phyloP scores from a whole-genome alignment of 2,329 filamentous ascomycete species.

The Colletotrichum nymphaeae region DNA sequence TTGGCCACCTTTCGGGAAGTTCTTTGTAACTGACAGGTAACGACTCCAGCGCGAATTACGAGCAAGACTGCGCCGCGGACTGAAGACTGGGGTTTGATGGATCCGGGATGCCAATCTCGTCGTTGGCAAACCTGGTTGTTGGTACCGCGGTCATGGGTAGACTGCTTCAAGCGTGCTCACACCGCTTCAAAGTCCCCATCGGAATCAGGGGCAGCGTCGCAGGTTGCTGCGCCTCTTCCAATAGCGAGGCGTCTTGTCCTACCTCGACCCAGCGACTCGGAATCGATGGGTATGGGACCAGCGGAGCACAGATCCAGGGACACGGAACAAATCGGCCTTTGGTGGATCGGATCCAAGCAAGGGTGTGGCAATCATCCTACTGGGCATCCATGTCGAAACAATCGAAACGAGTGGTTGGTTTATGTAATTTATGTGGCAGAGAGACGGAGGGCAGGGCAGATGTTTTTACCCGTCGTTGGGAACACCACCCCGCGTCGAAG shows the following conservation, averaged over 20 bases:
- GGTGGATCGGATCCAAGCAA: slow-evolving; percentile 1
- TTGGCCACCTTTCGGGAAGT: neutral
- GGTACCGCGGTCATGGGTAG: neutral
- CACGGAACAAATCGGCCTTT: neutral
- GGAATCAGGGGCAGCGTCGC: neutral
- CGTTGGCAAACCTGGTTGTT: neutral
- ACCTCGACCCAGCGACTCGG: neutral
- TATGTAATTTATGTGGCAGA: neutral
- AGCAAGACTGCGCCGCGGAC: neutral
- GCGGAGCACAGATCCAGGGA: neutral
- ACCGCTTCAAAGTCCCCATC: neutral
- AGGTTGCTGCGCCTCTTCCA: neutral
- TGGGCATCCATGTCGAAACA: neutral
- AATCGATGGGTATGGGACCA: neutral
- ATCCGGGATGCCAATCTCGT: neutral
- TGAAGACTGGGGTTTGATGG: neutral
- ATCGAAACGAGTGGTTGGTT: neutral
- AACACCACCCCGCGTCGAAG: neutral
- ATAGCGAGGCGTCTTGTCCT: neutral
- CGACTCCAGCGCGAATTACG: neutral
- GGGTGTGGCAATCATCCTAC: neutral
- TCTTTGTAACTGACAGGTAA: too few relatives aligned
- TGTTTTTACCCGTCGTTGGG: neutral
- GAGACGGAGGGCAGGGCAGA: neutral
- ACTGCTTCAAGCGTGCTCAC: neutral